A percentile compares a stretch with the other conserved stretches of the same genome.
Evolutionary conservation across 495 filamentous ascomycete species (phyloP).

Genomic region (Coniosporium apollinis): DNA sequence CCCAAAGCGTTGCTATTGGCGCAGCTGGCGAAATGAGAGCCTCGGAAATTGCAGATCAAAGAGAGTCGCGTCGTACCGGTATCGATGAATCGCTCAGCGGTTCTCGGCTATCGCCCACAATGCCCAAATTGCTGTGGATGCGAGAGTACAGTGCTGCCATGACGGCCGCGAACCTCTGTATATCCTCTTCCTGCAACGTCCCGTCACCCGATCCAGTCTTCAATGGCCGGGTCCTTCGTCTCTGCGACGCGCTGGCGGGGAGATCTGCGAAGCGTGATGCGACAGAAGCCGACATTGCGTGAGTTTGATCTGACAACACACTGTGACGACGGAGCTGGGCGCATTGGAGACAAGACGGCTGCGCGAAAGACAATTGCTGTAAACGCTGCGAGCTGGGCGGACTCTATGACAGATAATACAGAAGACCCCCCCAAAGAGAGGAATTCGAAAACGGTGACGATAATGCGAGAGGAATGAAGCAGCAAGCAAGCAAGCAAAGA

Average conservation of each 20-base stretch:
- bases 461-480: background rate
- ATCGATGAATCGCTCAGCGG: background rate
- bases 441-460: background rate
- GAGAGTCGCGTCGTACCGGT: too few relatives aligned
- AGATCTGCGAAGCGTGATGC: slow-evolving; percentile 13
- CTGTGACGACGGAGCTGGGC: slow-evolving; percentile 6
- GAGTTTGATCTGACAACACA: slow-evolving; percentile 6
- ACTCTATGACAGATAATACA: background rate
- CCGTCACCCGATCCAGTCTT: slow-evolving; percentile 21
- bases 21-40: too few relatives aligned
- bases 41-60: too few relatives aligned
- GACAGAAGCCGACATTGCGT: slow-evolving; percentile 20
- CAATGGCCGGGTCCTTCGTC: slow-evolving; percentile 17
- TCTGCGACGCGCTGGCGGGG: slow-evolving; percentile 14
- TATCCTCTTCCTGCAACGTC: slow-evolving; percentile 5
- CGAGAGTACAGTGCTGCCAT: background rate
- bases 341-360: slow-evolving; percentile 10
- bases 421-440: background rate
- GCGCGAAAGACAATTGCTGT: background rate
- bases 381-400: too few relatives aligned
- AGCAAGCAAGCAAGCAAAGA: background rate
- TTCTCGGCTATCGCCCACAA: slow-evolving; percentile 3
- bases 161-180: background rate
- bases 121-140: slow-evolving; percentile 3
- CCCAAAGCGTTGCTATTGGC: background rate